Conservation (phyloP, 352 stramenopile species). For the Stramenopiles sp. region DNA sequence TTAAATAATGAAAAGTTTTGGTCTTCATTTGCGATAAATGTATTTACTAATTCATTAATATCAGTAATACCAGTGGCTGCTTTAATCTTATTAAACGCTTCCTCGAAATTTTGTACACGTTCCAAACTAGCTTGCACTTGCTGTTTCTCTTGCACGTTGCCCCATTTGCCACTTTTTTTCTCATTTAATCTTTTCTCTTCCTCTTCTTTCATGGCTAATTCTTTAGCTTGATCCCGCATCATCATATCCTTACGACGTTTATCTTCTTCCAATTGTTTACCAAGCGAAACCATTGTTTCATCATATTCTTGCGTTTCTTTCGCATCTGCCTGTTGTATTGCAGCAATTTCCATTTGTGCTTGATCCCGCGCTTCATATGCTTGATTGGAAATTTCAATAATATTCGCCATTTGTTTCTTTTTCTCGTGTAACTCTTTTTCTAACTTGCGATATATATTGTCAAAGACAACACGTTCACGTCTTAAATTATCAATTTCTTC, state of each 20-base stretch:
- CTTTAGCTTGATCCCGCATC: constrained; percentile 35
- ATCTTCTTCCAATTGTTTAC: constrained; percentile 53
- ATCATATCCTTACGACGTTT: constrained; percentile 47
- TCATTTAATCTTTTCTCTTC: constrained; percentile 31
- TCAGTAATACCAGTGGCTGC: constrained; percentile 57
- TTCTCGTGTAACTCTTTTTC: constrained; percentile 54
- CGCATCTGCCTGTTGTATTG: constrained; percentile 29
- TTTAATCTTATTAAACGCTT: constrained; percentile 56
- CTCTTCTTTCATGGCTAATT: constrained; percentile 28
- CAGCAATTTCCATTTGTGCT: constrained; percentile 47
- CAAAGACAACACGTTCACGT: constrained; percentile 48
- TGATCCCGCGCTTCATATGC: constrained; percentile 54
- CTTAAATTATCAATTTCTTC: constrained; percentile 48
- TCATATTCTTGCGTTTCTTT: constrained; percentile 61
- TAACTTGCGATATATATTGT: constrained; percentile 44
- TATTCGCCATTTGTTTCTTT: constrained; percentile 49
- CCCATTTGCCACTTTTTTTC: constrained; percentile 44
- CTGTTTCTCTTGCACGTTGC: constrained; percentile 46
- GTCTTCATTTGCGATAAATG: constrained; percentile 59
- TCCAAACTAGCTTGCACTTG: constrained; percentile 45
- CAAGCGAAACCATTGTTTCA: constrained; percentile 49
- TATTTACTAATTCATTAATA: constrained; percentile 50
- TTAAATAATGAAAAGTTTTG: constrained; percentile 85
- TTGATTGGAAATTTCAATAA: constrained; percentile 46
- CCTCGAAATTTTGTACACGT: constrained; percentile 40